These are phyloP conservation scores for Penicillium subrubescens DNA, from an alignment of 495 filamentous ascomycete species.

Conservation along the genomic window DNA sequence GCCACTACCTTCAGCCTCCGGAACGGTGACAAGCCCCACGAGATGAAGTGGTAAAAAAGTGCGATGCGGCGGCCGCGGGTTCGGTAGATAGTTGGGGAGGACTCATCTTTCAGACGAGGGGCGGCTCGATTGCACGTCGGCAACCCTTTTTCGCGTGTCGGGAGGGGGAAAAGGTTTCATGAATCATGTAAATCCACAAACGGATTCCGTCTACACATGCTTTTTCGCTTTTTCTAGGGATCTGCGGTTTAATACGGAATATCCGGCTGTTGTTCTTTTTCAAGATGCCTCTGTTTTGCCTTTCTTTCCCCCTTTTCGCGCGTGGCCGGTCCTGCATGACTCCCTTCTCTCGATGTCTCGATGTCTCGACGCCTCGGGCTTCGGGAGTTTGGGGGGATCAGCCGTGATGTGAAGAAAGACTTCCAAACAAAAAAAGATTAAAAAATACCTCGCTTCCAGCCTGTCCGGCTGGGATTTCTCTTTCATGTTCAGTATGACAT, in stretches of 20 bases:
- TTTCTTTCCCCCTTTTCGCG: conserved; percentile 22
- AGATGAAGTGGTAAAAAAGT: conserved; percentile 84
- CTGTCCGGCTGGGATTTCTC: conserved; percentile 34
- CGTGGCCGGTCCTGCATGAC: conserved; percentile 41
- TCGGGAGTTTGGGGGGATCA: conserved; percentile 23
- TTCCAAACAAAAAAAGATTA: conserved; percentile 44
- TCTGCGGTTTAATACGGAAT: conserved; percentile 41
- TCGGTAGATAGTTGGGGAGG: conserved; percentile 51
- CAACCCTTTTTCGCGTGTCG: conserved; percentile 32
- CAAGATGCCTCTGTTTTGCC: conserved; percentile 29
- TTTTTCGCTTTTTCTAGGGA: conserved; percentile 32
- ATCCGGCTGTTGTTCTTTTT: conserved; percentile 37
- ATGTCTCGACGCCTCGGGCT: conserved; percentile 1
- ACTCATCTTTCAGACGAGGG: conserved; percentile 43
- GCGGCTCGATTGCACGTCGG: conserved; percentile 47
- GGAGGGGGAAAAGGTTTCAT: conserved; percentile 41
- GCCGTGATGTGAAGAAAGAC: conserved; percentile 43
- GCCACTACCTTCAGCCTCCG: conserved; percentile 90
- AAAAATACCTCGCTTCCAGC: conserved; percentile 46
- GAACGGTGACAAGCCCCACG: conserved; percentile 97
- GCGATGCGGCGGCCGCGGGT: conserved; percentile 48
- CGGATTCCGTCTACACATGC: conserved; percentile 37
- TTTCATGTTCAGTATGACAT: conserved; percentile 50
- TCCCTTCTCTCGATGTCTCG: conserved; percentile 14
- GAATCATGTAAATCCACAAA: conserved; percentile 49